Base-by-base conservation (phyloP, 805 yeast genomes). In the Yamadazyma endophytica region DNA sequence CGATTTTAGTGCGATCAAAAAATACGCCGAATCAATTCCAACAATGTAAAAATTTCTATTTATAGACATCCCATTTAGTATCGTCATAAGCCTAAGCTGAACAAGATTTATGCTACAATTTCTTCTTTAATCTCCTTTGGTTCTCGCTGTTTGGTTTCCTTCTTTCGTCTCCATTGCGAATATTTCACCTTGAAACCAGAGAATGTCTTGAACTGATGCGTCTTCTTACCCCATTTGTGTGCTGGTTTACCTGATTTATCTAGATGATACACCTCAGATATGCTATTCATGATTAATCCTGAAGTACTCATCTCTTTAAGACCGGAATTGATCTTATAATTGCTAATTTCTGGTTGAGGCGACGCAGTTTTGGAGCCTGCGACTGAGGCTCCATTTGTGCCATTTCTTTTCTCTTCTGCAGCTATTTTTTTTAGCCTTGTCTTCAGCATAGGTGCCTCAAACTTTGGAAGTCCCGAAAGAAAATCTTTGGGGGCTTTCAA, bases 301-400 rank as follows among this genome's bases (percentile, higher is more conserved):
- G 69, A 56, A 0, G 69, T 61, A n/a, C 66, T 56, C 34, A 53
- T 41, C 31, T 62, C 69, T 39, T 64, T 64, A 23, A 58, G 47
- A 2, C 68, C 69, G 5, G 63, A 53, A 36, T 61, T 63, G 43
- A 61, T 60, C 28, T 56, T 51, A 33, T 50, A 42, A 36, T 45
- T 46, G 20, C 35, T 34, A 9, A 30, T 30, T 21, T 46, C 42
- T 13, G 53, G 47, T 12, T 52, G 46, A 8, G 64, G 60, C 9
- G 65, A 53, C n/a, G 57, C 42, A 12, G 50, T 47, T 24, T 54
- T 54, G 18, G 54, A 47, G 13, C 24, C 31, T 33, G 28, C 23
- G 31, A 13, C 17, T 13, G 28, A 37, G 25, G 22, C 28, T 0
- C 26, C 27, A 9, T 23, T 23, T 3, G 39, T 15, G 13, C 26